Base-by-base conservation (phyloP, 768 basidiomycete genomes). In the Holtermannia corniformis region DNA sequence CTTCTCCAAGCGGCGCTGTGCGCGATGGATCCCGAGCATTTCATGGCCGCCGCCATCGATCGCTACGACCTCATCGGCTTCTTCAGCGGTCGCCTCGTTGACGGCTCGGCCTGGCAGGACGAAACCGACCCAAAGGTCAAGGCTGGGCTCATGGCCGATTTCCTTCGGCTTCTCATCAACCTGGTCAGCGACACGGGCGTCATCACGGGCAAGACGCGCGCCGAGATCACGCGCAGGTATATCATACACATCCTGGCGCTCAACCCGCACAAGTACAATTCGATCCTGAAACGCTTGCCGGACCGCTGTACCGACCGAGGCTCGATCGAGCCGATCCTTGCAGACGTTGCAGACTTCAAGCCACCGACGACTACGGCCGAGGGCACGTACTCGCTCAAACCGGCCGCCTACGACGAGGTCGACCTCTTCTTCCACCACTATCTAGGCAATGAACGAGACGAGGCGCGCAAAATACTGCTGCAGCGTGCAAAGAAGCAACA, bases 391-490 rank as follows among this genome's bases (percentile, higher is more conserved):
- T 84, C 91, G 56, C 80, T 97, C 49, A 85, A 83, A 68, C 82
- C 88, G 44, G 86, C 85, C 60, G 77, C 76, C 19, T 90, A 81
- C 70, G 84, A 83, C 56, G 86, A 95, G 58, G 85, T 96, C 58
- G 86, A 96, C 63, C 91, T 92, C 0, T 95, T 91, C 74, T 95
- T 92, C 76, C 87, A 85, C 66, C 92, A 96, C 67, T 96, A 95
- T 70, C 85, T 87, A 14, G 79, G 92, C 40, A 97, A 97, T 74
- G 84, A 88, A 61, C 80, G 91, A 40, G 88, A 93, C 62, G 87
- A 91, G 67, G 93, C 89, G 22, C 89, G 91, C 64, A 80, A 77
- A 41, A 79, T 86, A 3, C 74, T 72, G 19, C 42, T 92, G 45
- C 78, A 81, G 55, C 78, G 87, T 42, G 61, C 83, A 48, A 83